Percentiles rank a stretch among this genome's conserved stretches.
phyloP scores from a whole-genome alignment of 768 basidiomycete species.

The Trametes elegans region DNA sequence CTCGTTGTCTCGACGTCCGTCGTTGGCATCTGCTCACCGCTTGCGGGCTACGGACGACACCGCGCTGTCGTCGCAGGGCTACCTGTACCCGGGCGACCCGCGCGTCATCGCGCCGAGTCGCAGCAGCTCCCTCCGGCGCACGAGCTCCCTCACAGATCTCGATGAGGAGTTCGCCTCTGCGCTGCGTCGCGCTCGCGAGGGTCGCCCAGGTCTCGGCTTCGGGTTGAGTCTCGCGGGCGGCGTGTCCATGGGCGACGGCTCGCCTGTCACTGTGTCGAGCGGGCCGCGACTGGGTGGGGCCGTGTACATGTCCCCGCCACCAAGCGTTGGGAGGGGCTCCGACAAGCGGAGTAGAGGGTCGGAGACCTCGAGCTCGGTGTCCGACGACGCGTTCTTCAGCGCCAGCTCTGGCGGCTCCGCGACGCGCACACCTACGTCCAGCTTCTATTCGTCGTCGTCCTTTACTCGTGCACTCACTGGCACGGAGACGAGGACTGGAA shows the following conservation, averaged over 20 bases:
- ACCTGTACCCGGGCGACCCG: slow-evolving; percentile 70
- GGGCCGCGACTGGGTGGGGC: slow-evolving; percentile 47
- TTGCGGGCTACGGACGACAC: slow-evolving; percentile 73
- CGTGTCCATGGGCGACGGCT: slow-evolving; percentile 45
- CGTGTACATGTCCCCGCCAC: slow-evolving; percentile 46
- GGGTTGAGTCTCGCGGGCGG: slow-evolving; percentile 42
- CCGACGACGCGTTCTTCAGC: slow-evolving; percentile 49
- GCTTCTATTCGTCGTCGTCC: slow-evolving; percentile 38
- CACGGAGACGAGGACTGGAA: slow-evolving; percentile 23
- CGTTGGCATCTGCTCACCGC: slow-evolving; percentile 58
- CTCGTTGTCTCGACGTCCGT: slow-evolving; percentile 41
- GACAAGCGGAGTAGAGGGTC: slow-evolving; percentile 28
- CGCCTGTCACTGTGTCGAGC: slow-evolving; percentile 73
- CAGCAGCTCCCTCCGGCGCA: slow-evolving; percentile 55
- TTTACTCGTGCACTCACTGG: slow-evolving; percentile 27
- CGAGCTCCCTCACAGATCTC: slow-evolving; percentile 78
- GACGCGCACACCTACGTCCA: slow-evolving; percentile 33
- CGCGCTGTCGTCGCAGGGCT: slow-evolving; percentile 61
- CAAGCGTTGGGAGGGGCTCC: slow-evolving; percentile 34
- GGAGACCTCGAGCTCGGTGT: slow-evolving; percentile 29
- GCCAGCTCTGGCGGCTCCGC: slow-evolving; percentile 32
- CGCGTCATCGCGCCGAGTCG: slow-evolving; percentile 71
- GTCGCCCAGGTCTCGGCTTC: slow-evolving; percentile 44
- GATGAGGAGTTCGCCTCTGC: slow-evolving; percentile 54
- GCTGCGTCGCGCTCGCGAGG: slow-evolving; percentile 39